Base-by-base conservation (phyloP, 768 basidiomycete genomes). In the Trametes punicea region DNA sequence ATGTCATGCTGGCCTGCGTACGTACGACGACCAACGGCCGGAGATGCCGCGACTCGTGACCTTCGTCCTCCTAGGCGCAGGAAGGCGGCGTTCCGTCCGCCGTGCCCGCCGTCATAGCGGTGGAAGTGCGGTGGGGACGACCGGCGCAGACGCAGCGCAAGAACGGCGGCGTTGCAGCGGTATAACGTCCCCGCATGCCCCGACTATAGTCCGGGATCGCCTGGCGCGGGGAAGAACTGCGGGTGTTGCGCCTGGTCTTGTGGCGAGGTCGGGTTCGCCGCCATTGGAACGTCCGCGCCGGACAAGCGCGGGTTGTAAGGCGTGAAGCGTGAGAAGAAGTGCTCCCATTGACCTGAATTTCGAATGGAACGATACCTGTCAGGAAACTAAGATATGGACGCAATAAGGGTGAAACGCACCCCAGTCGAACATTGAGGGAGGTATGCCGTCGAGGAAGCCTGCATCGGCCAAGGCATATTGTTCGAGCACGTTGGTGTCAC, bases 341-440 rank as follows among this genome's bases (percentile, higher is more conserved):
- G 82, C 48, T 90, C 89, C 89, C 89, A 91, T 75, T 90, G 88
- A 40, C 82, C 89, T 91, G 66, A 26, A 16, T 16, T n/a, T n/a
- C n/a, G 15, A 36, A n/a, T 36, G 5, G 15, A 16, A 36, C 34
- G 9, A n/a, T n/a, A n/a, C n/a, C n/a, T n/a, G n/a, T n/a, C n/a
- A n/a, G n/a, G n/a, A n/a, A n/a, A n/a, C n/a, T n/a, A n/a, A n/a
- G n/a, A n/a, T n/a, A n/a, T n/a, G n/a, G n/a, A n/a, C n/a, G n/a
- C n/a, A n/a, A n/a, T n/a, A n/a, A n/a, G n/a, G n/a, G n/a, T n/a
- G n/a, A n/a, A 21, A 75, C 79, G 61, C 64, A 90, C 89, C 82
- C 88, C 88, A 93, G 69, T 92, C 89, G 70, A 90, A 93, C 88
- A 93, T 91, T 2, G 81, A 79, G 3, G 84, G 85, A 39, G 90